Conservation (phyloP, 2,329 filamentous ascomycete genomes). For the Beauveria medogensis region DNA sequence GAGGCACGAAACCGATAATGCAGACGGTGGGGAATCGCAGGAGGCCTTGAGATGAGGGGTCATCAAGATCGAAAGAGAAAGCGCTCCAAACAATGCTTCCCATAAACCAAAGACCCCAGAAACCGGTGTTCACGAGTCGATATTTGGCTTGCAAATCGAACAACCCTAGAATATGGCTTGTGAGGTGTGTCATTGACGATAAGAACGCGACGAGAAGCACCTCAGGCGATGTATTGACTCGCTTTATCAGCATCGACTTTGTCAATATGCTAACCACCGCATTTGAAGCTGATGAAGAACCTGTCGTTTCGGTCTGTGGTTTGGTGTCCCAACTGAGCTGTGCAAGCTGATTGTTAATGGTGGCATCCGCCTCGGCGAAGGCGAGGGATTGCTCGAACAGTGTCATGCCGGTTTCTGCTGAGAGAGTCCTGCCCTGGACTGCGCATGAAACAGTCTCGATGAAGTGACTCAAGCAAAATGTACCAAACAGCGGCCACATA, state of each 20-base stretch:
- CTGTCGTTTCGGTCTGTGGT: conserved; percentile 8
- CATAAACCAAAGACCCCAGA: conserved; percentile 92
- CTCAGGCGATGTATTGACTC: conserved; percentile 83
- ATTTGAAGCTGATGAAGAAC: conserved; percentile 16
- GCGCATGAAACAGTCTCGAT: conserved; percentile 83
- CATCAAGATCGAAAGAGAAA: conserved; percentile 51
- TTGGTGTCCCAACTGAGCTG: conserved; percentile 51
- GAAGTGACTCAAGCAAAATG: conserved; percentile 69
- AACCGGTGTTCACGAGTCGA: conserved; percentile 75
- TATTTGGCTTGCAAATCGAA: conserved; percentile 71
- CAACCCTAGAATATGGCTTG: conserved; percentile 74
- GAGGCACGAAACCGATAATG: conserved; percentile 89
- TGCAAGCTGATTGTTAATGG: conserved; percentile 71
- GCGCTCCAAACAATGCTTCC: conserved; percentile 72
- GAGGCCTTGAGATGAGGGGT: conserved; percentile 55
- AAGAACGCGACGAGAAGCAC: conserved; percentile 79
- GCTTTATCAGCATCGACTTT: conserved; percentile 61
- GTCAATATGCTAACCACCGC: conserved; percentile 39
- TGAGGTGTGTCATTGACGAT: conserved; percentile 82
- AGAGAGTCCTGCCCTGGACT: conserved; percentile 70
- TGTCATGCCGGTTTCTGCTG: conserved; percentile 89
- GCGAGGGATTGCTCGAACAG: conserved; percentile 93
- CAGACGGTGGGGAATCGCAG: conserved; percentile 89
- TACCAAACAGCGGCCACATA: conserved; percentile 68
- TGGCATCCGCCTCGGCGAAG: conserved; percentile 89